Base-by-base conservation (phyloP, 2,329 filamentous ascomycete genomes). In the Aspergillus pseudoglaucus region DNA sequence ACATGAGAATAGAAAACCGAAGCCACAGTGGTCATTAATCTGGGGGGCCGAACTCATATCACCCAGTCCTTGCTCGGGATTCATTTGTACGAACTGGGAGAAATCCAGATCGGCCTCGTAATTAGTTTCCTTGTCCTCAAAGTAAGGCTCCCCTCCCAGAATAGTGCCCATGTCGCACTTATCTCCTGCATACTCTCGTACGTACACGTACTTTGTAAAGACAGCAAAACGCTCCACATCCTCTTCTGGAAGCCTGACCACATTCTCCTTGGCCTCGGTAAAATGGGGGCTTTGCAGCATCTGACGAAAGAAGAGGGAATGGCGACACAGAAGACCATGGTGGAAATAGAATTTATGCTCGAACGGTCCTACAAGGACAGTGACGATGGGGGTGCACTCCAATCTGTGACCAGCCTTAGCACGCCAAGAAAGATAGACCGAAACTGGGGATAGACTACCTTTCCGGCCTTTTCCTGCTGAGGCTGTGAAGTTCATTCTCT, bases 181-280 rank as follows among this genome's bases (percentile, higher is more conserved):
- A 17, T 46, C n/a, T 17, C 37, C 42, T 8, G 22, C 18, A 33
- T 49, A 49, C 17, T 46, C 32, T 17, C 42, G 32, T 12, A 33
- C 32, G 25, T 46, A 49, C 15, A 46, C 43, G 33, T 43, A 49
- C 23, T 49, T 43, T 15, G 47, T 43, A 38, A 49, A 49, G 6
- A 40, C 43, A n/a, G 47, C 47, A 42, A 49, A 49, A 6, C 20
- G 33, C 12, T 10, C 8, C 22, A 42, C 47, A 37, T 45, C 30
- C 14, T 46, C 47, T 23, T 46, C 44, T 30, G 47, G 47, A 20
- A 46, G 23, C 17, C 27, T 41, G 22, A 49, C 42, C 12, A 49
- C 25, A 15, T 35, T 20, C 4, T 46, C 44, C 33, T 35, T 40
- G 32, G 30, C 23, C 35, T 49, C 47, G 10, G 14, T 3, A n/a